phyloP scores from a whole-genome alignment of 768 basidiomycete genomes.

The Brasilioporus rufonigricans region DNA sequence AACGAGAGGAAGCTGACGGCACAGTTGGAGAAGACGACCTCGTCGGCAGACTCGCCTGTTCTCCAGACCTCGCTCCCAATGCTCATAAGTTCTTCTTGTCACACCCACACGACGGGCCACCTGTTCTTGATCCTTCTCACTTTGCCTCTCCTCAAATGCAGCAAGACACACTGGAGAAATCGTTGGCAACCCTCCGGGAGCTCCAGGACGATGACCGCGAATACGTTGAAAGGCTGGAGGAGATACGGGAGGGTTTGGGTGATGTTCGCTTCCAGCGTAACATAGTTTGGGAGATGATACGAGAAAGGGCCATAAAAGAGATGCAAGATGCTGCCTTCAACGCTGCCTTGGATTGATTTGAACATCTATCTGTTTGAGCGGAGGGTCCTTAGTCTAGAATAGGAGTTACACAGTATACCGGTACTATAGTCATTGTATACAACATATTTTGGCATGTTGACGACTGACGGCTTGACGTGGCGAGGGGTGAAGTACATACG shows the following conservation, averaged over 20 bases:
- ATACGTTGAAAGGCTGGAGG: slow-evolving; percentile 80
- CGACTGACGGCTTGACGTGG: too few relatives aligned
- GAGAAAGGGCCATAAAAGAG: slow-evolving; percentile 71
- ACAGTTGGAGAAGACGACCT: slow-evolving; percentile 39
- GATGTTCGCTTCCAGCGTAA: slow-evolving; percentile 70
- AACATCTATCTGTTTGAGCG: too few relatives aligned
- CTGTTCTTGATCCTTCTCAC: slow-evolving; percentile 58
- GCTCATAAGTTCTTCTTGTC: slow-evolving; percentile 68
- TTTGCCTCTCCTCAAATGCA: slow-evolving; percentile 67
- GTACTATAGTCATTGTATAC: too few relatives aligned
- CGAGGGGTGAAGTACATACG: too few relatives aligned
- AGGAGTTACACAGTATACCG: too few relatives aligned
- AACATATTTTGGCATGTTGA: too few relatives aligned
- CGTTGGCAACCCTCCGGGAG: slow-evolving; percentile 69
- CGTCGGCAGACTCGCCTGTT: slow-evolving; percentile 49
- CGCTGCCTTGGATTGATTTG: slow-evolving; percentile 27
- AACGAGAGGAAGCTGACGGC: slow-evolving; percentile 68
- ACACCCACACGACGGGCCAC: slow-evolving; percentile 42
- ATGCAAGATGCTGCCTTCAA: slow-evolving; percentile 61
- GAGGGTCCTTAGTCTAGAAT: too few relatives aligned
- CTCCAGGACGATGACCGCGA: slow-evolving; percentile 85
- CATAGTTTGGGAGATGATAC: slow-evolving; percentile 72
- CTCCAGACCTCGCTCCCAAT: slow-evolving; percentile 64
- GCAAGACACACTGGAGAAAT: slow-evolving; percentile 69
- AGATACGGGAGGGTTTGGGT: slow-evolving; percentile 79